Evolutionary conservation across 768 basidiomycete genomes (phyloP).

Genomic region (Kwoniella dendrophila): DNA sequence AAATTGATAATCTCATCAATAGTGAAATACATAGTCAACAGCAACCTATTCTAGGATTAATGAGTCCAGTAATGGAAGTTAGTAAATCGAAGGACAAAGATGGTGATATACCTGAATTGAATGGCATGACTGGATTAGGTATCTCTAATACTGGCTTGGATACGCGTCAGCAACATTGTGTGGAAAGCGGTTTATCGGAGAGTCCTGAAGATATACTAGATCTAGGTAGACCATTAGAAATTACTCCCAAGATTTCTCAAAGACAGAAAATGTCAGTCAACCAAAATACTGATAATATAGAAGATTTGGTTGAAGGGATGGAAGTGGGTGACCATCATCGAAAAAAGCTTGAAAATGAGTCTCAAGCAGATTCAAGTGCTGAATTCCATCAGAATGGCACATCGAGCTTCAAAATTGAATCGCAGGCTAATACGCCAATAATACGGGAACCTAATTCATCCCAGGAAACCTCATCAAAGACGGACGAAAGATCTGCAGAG

Average conservation of each 20-base stretch:
- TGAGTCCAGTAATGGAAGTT: constrained; percentile 36
- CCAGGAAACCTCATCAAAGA: too few species aligned
- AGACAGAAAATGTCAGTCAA: not conserved
- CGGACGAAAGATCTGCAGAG: too few species aligned
- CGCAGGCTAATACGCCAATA: too few species aligned
- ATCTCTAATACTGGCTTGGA: not conserved
- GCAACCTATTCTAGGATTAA: not conserved
- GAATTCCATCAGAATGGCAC: too few species aligned
- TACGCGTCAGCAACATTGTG: not conserved
- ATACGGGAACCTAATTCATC: too few species aligned
- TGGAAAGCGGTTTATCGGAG: not conserved
- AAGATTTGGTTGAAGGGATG: too few species aligned
- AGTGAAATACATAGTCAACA: not conserved
- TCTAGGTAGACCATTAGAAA: not conserved
- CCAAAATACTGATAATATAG: not conserved
- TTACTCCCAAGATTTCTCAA: not conserved
- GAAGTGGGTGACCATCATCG: too few species aligned
- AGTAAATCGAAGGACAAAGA: not conserved
- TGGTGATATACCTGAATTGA: not conserved
- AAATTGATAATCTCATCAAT: not conserved
- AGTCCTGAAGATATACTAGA: not conserved
- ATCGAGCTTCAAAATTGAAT: too few species aligned
- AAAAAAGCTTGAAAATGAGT: too few species aligned
- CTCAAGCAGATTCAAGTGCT: too few species aligned
- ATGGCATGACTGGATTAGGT: not conserved